Percentiles rank a stretch among this genome's conserved stretches.
Evolutionary conservation across 2,329 filamentous ascomycete genomes (phyloP).

Genomic region (Beauveria rudraprayagi): DNA sequence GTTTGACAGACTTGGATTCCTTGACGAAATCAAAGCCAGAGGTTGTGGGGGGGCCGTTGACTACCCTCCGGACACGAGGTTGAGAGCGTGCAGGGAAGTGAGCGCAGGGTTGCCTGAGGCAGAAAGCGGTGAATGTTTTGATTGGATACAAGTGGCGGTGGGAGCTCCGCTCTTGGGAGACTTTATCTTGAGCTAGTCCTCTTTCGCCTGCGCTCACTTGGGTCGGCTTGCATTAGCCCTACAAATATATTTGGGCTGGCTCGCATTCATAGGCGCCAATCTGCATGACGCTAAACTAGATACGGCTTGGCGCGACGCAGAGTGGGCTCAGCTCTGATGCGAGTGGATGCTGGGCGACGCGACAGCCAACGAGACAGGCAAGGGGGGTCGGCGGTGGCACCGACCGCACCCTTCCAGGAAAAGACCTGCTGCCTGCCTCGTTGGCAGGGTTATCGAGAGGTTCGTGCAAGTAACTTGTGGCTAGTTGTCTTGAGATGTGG

Average conservation of each 20-base stretch:
- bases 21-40: slow-evolving; percentile 13
- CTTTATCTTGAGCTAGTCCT: slow-evolving; percentile 1
- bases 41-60: slow-evolving; percentile 11
- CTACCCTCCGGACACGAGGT: slow-evolving; percentile 10
- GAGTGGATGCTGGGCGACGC: not conserved
- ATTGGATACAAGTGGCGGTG: slow-evolving; percentile 10
- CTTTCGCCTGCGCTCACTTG: slow-evolving; percentile 1
- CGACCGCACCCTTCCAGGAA: too few species aligned
- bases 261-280: not conserved
- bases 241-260: too few species aligned
- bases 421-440: not conserved
- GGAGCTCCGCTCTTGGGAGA: not conserved
- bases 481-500: not conserved
- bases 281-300: not conserved
- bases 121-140: slow-evolving; percentile 13
- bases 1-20: slow-evolving; percentile 6
- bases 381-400: not conserved
- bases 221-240: slow-evolving; percentile 1
- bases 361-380: not conserved
- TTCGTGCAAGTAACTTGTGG: not conserved
- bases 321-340: slow-evolving; percentile 2
- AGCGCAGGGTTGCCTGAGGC: slow-evolving; percentile 16
- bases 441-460: not conserved
- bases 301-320: not conserved
- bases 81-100: not conserved